These are phyloP conservation scores for Anthracocystis setariae DNA, from an alignment of 1,284 basidiomycete species.

Conservation along the genomic window DNA sequence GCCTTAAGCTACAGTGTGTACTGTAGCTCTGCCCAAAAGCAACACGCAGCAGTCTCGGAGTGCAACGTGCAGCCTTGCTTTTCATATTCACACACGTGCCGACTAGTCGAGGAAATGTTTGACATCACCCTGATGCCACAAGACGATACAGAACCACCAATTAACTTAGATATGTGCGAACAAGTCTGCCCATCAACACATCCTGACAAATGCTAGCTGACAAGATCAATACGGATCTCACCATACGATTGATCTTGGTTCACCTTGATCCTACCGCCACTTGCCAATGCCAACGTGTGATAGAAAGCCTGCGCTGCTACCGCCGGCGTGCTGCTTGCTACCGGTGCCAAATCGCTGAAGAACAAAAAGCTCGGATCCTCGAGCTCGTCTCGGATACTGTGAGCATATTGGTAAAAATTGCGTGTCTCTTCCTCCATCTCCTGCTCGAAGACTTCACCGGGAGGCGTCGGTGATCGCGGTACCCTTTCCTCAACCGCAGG, in stretches of 20 bases:
- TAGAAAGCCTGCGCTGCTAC: conserved; percentile 66
- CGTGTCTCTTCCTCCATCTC: conserved; percentile 40
- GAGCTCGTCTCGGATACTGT: conserved; percentile 18
- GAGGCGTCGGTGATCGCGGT: conserved; percentile 15
- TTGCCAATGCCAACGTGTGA: conserved; percentile 60
- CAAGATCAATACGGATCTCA: conserved; percentile 48
- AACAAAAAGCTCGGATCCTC: conserved; percentile 38
- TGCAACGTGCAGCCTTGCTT: too few relatives aligned
- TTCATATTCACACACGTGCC: too few relatives aligned
- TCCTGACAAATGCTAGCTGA: neutral
- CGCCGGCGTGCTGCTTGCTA: conserved; percentile 36
- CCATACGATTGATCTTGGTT: conserved; percentile 62
- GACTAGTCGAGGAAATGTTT: too few relatives aligned
- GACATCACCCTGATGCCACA: too few relatives aligned
- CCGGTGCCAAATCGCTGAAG: conserved; percentile 46
- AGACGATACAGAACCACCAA: too few relatives aligned
- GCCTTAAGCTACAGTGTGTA: too few relatives aligned
- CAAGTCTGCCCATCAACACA: too few relatives aligned
- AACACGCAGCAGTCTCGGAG: too few relatives aligned
- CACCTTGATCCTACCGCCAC: conserved; percentile 45
- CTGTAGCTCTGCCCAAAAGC: too few relatives aligned
- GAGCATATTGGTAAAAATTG: conserved; percentile 47
- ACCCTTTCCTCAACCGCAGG: neutral
- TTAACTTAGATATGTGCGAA: too few relatives aligned
- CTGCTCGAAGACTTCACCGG: conserved; percentile 16